phyloP scores from a whole-genome alignment of 257 asterid genomes.

The Solanum paucissectum region DNA sequence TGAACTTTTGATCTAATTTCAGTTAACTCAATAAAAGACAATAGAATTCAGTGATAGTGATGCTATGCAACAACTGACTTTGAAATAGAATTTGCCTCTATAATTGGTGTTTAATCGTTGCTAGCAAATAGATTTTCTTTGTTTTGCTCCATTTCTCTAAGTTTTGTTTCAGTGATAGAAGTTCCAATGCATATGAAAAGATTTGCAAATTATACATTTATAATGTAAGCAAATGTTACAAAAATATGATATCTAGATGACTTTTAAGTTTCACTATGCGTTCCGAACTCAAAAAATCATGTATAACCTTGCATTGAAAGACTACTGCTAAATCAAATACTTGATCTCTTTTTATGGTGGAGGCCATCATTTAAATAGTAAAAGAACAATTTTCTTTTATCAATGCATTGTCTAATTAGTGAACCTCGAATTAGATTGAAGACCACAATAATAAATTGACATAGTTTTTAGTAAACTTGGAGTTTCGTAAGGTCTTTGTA shows the following conservation, averaged over 20 bases:
- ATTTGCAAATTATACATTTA: background rate
- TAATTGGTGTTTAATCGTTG: background rate
- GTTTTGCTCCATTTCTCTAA: background rate
- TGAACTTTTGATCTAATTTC: background rate
- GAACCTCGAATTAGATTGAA: background rate
- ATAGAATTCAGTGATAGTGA: background rate
- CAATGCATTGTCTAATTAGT: background rate
- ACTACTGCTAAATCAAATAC: background rate
- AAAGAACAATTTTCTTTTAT: background rate
- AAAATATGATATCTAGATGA: background rate
- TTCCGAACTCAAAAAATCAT: background rate
- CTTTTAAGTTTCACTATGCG: background rate
- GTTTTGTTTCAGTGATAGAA: background rate
- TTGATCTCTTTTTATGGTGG: background rate
- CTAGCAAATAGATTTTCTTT: background rate
- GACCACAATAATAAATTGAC: background rate
- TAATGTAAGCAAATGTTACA: background rate
- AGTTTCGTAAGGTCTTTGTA: background rate
- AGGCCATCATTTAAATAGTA: background rate
- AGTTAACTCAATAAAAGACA: background rate
- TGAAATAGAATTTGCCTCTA: background rate
- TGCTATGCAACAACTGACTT: background rate
- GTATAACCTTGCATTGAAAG: background rate
- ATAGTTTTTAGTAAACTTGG: background rate
- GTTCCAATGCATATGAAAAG: background rate